A percentile compares a stretch with the other conserved stretches of the same genome.
Conservation (phyloP, 257 asterid genomes). For the Cruciata laevipes region DNA sequence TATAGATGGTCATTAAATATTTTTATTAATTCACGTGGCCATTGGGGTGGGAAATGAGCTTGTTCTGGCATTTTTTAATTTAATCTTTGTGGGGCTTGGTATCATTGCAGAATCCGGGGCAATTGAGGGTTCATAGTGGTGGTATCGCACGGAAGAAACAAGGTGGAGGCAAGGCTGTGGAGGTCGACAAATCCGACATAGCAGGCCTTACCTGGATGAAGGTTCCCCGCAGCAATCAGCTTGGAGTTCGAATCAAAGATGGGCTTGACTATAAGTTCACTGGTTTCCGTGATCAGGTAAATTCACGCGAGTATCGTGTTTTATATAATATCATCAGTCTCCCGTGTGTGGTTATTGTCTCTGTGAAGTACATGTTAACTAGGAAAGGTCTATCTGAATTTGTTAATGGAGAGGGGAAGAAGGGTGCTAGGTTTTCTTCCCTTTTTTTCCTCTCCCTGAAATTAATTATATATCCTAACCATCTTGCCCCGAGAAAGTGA, state of each 20-base stretch:
- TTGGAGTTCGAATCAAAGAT: conserved; percentile 81
- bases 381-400: not conserved
- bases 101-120: conserved; percentile 79
- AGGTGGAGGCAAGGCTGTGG: conserved; percentile 92
- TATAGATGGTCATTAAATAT: not conserved
- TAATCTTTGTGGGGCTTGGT: not conserved
- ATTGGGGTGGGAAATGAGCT: not conserved
- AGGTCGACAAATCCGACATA: conserved; percentile 75
- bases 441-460: not conserved
- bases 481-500: too few relatives aligned
- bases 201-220: conserved; percentile 86
- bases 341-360: not conserved
- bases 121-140: conserved; percentile 68
- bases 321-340: not conserved
- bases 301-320: not conserved
- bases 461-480: not conserved
- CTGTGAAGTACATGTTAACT: not conserved
- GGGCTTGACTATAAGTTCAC: conserved; percentile 84
- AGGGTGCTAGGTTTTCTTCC: too few relatives aligned
- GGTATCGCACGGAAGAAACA: conserved; percentile 92
- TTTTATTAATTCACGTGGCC: not conserved
- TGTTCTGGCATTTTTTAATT: not conserved
- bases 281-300: conserved; percentile 92
- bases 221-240: conserved; percentile 85
- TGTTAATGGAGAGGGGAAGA: not conserved